Base-by-base conservation (phyloP, 345 rosid genomes). In the Kandelia obovata region DNA sequence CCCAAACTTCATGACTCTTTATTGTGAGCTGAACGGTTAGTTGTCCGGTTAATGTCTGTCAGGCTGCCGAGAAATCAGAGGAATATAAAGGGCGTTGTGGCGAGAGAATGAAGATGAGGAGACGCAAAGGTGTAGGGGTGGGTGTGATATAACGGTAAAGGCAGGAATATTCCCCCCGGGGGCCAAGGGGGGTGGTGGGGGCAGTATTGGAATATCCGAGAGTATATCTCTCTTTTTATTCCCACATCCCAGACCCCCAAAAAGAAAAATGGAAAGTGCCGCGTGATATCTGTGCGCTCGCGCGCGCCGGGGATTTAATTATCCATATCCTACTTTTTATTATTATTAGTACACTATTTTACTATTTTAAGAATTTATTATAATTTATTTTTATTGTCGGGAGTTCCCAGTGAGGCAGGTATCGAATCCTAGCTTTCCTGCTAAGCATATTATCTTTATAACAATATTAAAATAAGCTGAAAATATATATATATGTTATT, bases 1-100 rank as follows among this genome's bases (percentile, higher is more conserved):
- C 19, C 92, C 92, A 73, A 94, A 94, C 82, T 91, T 94, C 98
- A 91, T 93, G 58, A 13, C 49, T 43, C 49, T 39, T 10, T 39
- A 15, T 10, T 7, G 11, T 35, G 3, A 28, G 30, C 2, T 1
- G 2, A 35, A 2, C 10, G 16, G 46, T 10, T 23, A 15, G 26
- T 56, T 7, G 7, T 25, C 11, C 0, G 31, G 16, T 25, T 11
- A 25, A 3, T 11, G 13, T n/a, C 10, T 43, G 73, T 60, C 63
- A 23, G 64, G 2, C 17, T 61, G 62, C 62, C 15, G 73, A 70
- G 77, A 57, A 81, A 34, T 28, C 31, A 31, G 30, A 43, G 34
- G 2, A 56, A 56, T 3, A 56, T 7, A 25, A 5, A 25, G 11
- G 16, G 8, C 17, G 26, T 1, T 35, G 46, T 71, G 23, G 53